Conservation (phyloP, 2,329 filamentous ascomycete species). For the Didymella sp. region DNA sequence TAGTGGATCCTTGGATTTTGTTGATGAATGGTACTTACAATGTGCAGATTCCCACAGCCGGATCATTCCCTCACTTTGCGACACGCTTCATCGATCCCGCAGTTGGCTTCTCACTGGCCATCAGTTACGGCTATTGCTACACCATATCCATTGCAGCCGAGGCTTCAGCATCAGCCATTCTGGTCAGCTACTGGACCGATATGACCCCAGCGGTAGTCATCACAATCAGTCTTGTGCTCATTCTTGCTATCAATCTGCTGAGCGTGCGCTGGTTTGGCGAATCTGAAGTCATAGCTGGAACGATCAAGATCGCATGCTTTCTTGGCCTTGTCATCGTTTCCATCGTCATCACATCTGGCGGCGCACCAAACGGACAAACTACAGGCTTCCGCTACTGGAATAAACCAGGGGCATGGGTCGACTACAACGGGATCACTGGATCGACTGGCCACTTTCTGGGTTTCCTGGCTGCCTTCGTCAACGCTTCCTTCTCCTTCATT, state of each 20-base stretch:
- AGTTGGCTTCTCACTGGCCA: constrained; percentile 60
- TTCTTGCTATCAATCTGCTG: constrained; percentile 58
- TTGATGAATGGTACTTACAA: neutral
- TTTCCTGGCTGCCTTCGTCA: constrained; percentile 60
- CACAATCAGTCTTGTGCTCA: constrained; percentile 61
- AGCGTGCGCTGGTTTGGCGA: constrained; percentile 61
- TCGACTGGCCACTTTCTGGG: constrained; percentile 59
- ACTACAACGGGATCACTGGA: constrained; percentile 65
- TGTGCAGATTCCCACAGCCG: constrained; percentile 46
- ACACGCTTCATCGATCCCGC: constrained; percentile 69
- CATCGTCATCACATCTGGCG: constrained; percentile 34
- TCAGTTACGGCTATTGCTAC: constrained; percentile 57
- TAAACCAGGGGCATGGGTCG: constrained; percentile 69
- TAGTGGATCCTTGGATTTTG: neutral
- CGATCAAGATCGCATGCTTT: constrained; percentile 52
- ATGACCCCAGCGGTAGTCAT: constrained; percentile 64
- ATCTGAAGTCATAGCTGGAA: constrained; percentile 54
- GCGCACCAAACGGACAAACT: constrained; percentile 63
- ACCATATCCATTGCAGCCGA: constrained; percentile 57
- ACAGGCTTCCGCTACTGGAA: constrained; percentile 74
- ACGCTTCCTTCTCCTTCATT: constrained; percentile 51
- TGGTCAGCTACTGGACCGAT: constrained; percentile 47
- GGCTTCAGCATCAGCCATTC: constrained; percentile 51
- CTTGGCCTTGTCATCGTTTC: constrained; percentile 33
- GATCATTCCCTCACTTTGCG: constrained; percentile 67